Evolutionary conservation across 805 yeast genomes (phyloP), one percentile per base, ranked within the genome.

Genomic region (Yamadazyma insecticola): DNA sequence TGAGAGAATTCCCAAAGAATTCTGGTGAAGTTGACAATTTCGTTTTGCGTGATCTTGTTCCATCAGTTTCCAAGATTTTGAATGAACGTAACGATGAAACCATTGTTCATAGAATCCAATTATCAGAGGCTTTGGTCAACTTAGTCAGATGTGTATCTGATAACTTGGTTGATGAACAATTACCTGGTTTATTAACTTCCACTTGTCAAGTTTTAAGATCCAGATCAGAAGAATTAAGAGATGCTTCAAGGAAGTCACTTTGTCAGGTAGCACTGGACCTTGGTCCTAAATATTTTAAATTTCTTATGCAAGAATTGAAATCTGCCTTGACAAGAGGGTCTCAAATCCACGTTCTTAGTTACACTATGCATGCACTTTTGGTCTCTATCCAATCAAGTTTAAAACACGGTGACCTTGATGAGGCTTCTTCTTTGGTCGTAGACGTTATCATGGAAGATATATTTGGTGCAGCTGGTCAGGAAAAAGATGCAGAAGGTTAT

Each of bases 401-500:
- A 25, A 36, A 49, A 0, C 82, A 74, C 41, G 94, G 95, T 6
- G 95, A 85, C 37, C 60, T 90, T 25, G 92, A 88, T 53, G 79
- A 74, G 10, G 67, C 76, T 8, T 74, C 81, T 4, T 60, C 61
- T 2, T 45, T 81, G 33, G 59, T 89, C 9, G 78, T 81, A 43
- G 78, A 75, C 14, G 65, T 87, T 11, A 68, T 89, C 14, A 90
- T 90, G 96, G 95, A 88, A 49, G 96, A 90, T 49, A 72, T 78
- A 4, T 89, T 92, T 55, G 98, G 98, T 15, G 73, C 81, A 7
- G 84, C 95, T 3, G 95, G 96, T 21, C 82, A 81, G 50, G 97
- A 92, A 49, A 90, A 92, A 52, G 97, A 92, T 42, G 89, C 92
- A 4, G 97, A 88, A 39, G 96, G 88, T 13, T 90, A 92, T 49